These are phyloP conservation scores for Tetrahymena malaccensis DNA, from an alignment of 73 alveolate species.

Conservation along the genomic window DNA sequence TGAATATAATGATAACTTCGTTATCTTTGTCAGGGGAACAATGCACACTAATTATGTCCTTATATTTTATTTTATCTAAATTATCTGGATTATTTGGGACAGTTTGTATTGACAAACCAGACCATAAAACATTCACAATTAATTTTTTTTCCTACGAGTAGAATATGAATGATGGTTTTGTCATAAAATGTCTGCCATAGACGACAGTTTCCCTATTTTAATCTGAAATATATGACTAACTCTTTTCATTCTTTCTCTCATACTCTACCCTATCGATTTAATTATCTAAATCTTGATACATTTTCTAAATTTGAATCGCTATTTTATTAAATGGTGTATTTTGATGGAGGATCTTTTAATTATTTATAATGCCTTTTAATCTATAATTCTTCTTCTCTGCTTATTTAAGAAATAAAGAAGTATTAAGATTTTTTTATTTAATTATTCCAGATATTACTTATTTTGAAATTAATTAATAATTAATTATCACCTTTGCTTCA, in stretches of 20 bases:
- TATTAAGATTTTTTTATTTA: neutral
- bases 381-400: neutral
- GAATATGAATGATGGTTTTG: neutral
- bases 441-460: neutral
- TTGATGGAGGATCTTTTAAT: neutral
- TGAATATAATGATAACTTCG: neutral
- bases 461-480: neutral
- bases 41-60: neutral
- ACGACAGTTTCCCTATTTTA: neutral
- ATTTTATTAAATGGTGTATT: neutral
- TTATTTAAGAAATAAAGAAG: neutral
- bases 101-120: neutral
- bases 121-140: neutral
- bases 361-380: neutral
- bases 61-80: neutral
- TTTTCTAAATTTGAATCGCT: neutral
- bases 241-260: neutral
- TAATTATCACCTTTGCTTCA: neutral
- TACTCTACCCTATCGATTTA: neutral
- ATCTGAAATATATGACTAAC: neutral
- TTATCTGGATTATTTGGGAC: neutral
- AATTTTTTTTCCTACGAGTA: neutral
- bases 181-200: neutral
- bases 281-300: neutral
- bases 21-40: neutral